These are phyloP conservation scores for Athelia sp. DNA, from an alignment of 1,284 basidiomycete species.

Conservation along the genomic window DNA sequence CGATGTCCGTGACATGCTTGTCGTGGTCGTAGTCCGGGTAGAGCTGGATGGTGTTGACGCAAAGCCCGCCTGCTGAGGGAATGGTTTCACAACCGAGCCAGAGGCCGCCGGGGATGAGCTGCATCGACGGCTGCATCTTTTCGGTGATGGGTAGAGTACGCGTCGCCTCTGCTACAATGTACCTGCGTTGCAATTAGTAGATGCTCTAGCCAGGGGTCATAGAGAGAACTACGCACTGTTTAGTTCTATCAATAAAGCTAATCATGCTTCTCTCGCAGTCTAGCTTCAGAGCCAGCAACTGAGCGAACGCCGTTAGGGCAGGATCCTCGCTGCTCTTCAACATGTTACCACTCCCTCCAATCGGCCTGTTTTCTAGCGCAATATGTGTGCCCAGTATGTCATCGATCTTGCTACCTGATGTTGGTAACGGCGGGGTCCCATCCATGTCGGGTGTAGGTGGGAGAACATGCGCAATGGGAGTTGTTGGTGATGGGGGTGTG, in stretches of 20 bases:
- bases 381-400: background rate
- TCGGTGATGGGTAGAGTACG: background rate
- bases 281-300: background rate
- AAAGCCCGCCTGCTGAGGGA: background rate
- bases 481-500: background rate
- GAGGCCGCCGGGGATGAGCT: background rate
- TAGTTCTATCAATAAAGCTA: background rate
- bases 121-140: background rate
- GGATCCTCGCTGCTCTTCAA: background rate
- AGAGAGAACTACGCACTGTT: background rate
- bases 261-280: background rate
- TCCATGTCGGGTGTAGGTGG: background rate
- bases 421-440: background rate
- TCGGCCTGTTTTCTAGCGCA: too few relatives aligned
- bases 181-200: background rate
- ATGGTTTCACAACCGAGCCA: conserved; percentile 1
- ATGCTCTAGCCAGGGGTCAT: background rate
- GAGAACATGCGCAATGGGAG: background rate
- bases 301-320: background rate
- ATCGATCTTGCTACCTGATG: background rate
- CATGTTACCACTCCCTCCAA: too few relatives aligned
- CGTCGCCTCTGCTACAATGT: background rate
- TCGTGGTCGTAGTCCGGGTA: background rate
- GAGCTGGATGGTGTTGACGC: background rate
- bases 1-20: background rate